These are phyloP conservation scores for Alternaria gansuensis DNA, from an alignment of 2,329 filamentous ascomycete species.

Conservation along the genomic window DNA sequence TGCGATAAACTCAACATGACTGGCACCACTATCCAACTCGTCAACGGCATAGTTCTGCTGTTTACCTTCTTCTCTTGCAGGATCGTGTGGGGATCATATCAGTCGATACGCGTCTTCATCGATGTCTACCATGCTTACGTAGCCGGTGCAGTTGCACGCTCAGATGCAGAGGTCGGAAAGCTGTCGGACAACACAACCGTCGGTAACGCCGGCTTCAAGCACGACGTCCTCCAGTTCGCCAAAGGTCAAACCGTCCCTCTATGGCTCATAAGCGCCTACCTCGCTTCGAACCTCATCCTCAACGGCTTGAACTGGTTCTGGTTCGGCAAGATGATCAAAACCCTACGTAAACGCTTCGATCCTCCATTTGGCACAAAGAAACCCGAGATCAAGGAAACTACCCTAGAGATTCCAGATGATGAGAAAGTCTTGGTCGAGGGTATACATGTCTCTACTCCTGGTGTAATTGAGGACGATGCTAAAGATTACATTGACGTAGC, in stretches of 20 bases:
- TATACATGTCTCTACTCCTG: slow-evolving; percentile 44
- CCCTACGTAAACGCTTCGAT: slow-evolving; percentile 78
- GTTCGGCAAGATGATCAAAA: slow-evolving; percentile 87
- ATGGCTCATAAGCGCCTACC: slow-evolving; percentile 75
- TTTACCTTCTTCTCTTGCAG: slow-evolving; percentile 79
- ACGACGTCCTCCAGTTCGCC: slow-evolving; percentile 61
- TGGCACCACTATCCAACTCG: slow-evolving; percentile 74
- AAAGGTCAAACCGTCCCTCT: slow-evolving; percentile 62
- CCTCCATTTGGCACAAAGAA: slow-evolving; percentile 60
- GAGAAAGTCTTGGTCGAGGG: slow-evolving; percentile 49
- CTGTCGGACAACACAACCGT: slow-evolving; percentile 35
- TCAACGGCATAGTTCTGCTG: slow-evolving; percentile 78
- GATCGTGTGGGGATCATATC: slow-evolving; percentile 79
- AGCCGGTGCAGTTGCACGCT: slow-evolving; percentile 31
- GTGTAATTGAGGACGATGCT: slow-evolving; percentile 28
- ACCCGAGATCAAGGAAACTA: slow-evolving; percentile 28
- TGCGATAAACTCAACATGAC: slow-evolving; percentile 87
- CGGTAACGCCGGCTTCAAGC: slow-evolving; percentile 37
- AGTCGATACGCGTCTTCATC: slow-evolving; percentile 69
- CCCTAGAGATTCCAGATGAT: slow-evolving; percentile 30
- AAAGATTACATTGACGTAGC: slow-evolving; percentile 34
- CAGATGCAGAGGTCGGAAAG: slow-evolving; percentile 43
- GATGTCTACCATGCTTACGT: slow-evolving; percentile 67
- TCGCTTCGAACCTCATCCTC: slow-evolving; percentile 74
- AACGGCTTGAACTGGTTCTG: slow-evolving; percentile 84